Conservation (phyloP, 345 rosid genomes). For the Punica granatum region DNA sequence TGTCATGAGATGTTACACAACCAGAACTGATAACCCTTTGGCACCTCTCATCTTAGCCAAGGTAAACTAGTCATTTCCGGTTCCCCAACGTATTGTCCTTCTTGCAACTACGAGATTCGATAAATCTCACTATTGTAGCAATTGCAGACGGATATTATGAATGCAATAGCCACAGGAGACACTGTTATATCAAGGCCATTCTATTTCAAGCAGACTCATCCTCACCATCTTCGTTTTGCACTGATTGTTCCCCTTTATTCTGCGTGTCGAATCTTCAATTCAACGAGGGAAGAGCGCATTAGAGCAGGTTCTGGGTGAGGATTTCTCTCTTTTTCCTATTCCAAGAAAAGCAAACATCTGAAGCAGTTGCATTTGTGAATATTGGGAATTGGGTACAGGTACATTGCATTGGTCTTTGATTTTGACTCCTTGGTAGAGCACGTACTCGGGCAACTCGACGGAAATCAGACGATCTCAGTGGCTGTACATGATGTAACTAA, state of each 20-base stretch:
- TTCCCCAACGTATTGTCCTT: not conserved
- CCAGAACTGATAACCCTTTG: not conserved
- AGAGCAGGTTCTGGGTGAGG: not conserved
- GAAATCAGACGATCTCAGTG: not conserved
- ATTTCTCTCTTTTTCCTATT: not conserved
- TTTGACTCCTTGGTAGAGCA: not conserved
- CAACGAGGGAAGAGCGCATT: not conserved
- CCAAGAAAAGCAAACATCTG: not conserved
- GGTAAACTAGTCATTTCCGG: not conserved
- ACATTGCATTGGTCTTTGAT: not conserved
- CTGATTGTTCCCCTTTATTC: not conserved
- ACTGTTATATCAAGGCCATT: slow-evolving; percentile 1
- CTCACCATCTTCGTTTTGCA: not conserved
- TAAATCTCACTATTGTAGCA: not conserved
- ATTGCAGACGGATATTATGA: slow-evolving; percentile 1
- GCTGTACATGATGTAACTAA: not conserved
- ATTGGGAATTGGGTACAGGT: not conserved
- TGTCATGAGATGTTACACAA: not conserved
- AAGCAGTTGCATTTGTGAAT: not conserved
- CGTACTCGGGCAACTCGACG: not conserved
- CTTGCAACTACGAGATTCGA: not conserved
- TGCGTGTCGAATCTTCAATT: not conserved
- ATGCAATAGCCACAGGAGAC: not conserved
- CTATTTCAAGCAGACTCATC: not conserved
- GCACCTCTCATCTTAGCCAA: not conserved